Evolutionary conservation across 2,329 filamentous ascomycete species (phyloP), one percentile per base, ranked within the genome.

Genomic region (Pseudocercospora fuligena): DNA sequence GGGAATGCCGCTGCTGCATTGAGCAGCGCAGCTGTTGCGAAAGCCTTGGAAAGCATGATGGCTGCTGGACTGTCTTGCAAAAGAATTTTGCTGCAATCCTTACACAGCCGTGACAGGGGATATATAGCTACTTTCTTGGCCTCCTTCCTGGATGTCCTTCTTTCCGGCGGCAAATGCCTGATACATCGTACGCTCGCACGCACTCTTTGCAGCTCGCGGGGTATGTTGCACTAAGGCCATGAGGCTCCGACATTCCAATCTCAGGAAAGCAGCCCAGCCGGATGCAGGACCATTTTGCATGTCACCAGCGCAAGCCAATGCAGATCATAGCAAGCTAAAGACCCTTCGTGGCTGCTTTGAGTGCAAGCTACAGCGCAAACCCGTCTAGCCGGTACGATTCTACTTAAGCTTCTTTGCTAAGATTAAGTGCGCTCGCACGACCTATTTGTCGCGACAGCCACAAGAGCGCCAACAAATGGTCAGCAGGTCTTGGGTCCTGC

Each of bases 1-100:
- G 71, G 70, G 63, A 73, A 73, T 19, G 66, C 71, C 65, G 54
- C 65, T 47, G 40, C 67, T 63, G 65, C 67, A 46, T 67, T 67
- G 21, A 69, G 67, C 65, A 69, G 65, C 36, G 66, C 61, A 60
- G 67, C 67, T 2, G 67, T 54, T 8, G 67, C 43, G 23, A 69
- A 47, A 33, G 51, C 21, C 19, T 40, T 62, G 5, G 57, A 57
- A 29, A 61, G 36, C 61, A 66, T 64, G 25, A 36, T 65, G 59
- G 25, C n/a, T n/a, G 36, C 12, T 7, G 25, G 33, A 21, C 14
- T 29, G 47, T 51, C 6, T 47, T 60, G 46, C 60, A 60, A 29
- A 23, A 1, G 16, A 23, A 23, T 21, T 19, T 25, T 21, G 19
- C 19, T 51, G 47, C 19, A 16, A 7, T 7, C 47, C 5, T 12